A percentile compares a stretch with the other conserved stretches of the same genome.
Conservation (phyloP, 208 protist genomes). For the Leishmania martiniquensis region DNA sequence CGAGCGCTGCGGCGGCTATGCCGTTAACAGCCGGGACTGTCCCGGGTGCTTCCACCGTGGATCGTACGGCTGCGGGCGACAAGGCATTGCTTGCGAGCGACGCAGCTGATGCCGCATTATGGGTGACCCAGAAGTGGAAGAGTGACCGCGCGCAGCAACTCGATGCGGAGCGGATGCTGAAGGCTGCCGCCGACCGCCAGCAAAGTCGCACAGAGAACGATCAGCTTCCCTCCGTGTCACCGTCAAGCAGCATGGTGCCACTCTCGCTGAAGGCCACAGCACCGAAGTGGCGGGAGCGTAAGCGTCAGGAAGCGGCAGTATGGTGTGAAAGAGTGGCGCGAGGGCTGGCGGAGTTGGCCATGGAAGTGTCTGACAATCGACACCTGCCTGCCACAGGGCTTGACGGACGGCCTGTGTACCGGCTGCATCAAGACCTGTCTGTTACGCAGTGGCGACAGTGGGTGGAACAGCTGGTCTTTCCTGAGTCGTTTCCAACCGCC, state of each 20-base stretch:
- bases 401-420: slow-evolving; percentile 47
- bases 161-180: slow-evolving; percentile 38
- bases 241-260: background rate
- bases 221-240: background rate
- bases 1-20: background rate
- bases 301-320: slow-evolving; percentile 7
- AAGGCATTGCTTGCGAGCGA: slow-evolving; percentile 24
- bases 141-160: slow-evolving; percentile 12
- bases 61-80: slow-evolving; percentile 35
- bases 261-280: background rate
- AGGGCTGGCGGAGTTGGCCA: slow-evolving; percentile 64
- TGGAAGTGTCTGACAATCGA: slow-evolving; percentile 78
- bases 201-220: slow-evolving; percentile 13
- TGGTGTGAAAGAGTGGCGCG: slow-evolving; percentile 50
- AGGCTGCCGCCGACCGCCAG: slow-evolving; percentile 24
- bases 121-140: slow-evolving; percentile 5
- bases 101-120: slow-evolving; percentile 15
- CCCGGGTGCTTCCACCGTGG: background rate
- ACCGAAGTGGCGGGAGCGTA: background rate
- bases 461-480: slow-evolving; percentile 64
- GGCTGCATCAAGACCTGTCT: slow-evolving; percentile 58
- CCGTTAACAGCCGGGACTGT: background rate
- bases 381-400: slow-evolving; percentile 44
- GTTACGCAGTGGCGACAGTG: slow-evolving; percentile 72
- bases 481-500: background rate